These are phyloP conservation scores for Acer campestre DNA, from an alignment of 345 rosid species.

Conservation along the genomic window DNA sequence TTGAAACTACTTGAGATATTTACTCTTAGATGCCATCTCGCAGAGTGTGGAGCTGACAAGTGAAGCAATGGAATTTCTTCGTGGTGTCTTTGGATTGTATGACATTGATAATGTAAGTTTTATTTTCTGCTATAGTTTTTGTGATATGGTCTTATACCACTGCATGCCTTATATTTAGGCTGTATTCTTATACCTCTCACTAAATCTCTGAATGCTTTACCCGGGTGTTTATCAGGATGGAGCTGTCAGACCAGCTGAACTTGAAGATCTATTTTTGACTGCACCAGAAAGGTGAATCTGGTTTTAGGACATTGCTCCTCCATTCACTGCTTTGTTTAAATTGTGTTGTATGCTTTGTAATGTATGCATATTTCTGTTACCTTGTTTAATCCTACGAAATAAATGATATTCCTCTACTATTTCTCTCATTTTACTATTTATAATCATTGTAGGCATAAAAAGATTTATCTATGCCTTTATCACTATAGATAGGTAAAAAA, in stretches of 20 bases:
- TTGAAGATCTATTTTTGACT: constrained; percentile 72
- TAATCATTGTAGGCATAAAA: background rate
- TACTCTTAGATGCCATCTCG: constrained; percentile 23
- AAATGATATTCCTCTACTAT: background rate
- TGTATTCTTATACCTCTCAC: background rate
- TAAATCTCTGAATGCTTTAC: constrained; percentile 17
- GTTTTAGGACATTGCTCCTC: constrained; percentile 1
- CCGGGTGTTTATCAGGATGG: constrained; percentile 61
- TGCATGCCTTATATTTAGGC: background rate
- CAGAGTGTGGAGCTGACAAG: constrained; percentile 76
- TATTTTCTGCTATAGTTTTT: constrained; percentile 8
- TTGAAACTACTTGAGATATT: background rate
- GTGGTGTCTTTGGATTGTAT: constrained; percentile 61
- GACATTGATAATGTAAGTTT: constrained; percentile 71
- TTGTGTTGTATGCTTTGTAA: background rate
- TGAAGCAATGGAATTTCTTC: constrained; percentile 62
- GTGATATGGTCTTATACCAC: background rate
- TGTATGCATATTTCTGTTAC: background rate
- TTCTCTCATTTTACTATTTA: background rate
- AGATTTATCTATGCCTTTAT: background rate
- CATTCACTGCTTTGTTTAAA: constrained; percentile 4
- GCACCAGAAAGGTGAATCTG: constrained; percentile 71
- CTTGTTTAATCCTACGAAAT: constrained; percentile 13
- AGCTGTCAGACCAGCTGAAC: constrained; percentile 58
- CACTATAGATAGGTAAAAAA: background rate